phyloP scores from a whole-genome alignment of 2,329 filamentous ascomycete species.

The Sclerotinia nivalis region DNA sequence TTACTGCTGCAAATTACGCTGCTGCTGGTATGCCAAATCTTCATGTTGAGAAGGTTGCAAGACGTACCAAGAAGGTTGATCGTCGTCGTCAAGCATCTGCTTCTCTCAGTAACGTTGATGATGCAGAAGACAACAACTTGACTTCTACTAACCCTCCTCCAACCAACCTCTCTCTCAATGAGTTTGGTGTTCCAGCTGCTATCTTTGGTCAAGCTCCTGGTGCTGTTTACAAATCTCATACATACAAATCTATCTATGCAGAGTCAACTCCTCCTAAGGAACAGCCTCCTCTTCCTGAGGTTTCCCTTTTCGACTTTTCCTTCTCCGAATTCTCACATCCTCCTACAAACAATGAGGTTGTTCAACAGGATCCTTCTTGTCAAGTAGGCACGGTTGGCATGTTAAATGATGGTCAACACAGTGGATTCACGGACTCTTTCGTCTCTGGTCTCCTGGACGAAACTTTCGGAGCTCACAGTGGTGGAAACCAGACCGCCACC shows the following conservation, averaged over 20 bases:
- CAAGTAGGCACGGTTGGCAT: not conserved
- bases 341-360: not conserved
- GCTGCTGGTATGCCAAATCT: slow-evolving; percentile 19
- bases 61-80: slow-evolving; percentile 2
- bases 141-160: not conserved
- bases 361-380: not conserved
- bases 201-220: slow-evolving; percentile 1
- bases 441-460: not conserved
- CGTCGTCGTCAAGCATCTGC: not conserved
- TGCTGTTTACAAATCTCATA: not conserved
- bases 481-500: not conserved
- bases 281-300: not conserved
- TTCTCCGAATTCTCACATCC: not conserved
- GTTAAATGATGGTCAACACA: not conserved
- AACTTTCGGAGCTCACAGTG: not conserved
- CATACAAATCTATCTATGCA: slow-evolving; percentile 14
- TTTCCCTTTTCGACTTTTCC: not conserved
- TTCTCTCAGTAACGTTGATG: not conserved
- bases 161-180: not conserved
- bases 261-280: not conserved
- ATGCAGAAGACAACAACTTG: not conserved
- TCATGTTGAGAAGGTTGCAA: not conserved
- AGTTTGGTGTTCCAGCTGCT: not conserved
- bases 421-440: not conserved
- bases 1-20: slow-evolving; percentile 21